Base-by-base conservation (phyloP, 2,329 filamentous ascomycete genomes). In the Penicillium hesseltinei region DNA sequence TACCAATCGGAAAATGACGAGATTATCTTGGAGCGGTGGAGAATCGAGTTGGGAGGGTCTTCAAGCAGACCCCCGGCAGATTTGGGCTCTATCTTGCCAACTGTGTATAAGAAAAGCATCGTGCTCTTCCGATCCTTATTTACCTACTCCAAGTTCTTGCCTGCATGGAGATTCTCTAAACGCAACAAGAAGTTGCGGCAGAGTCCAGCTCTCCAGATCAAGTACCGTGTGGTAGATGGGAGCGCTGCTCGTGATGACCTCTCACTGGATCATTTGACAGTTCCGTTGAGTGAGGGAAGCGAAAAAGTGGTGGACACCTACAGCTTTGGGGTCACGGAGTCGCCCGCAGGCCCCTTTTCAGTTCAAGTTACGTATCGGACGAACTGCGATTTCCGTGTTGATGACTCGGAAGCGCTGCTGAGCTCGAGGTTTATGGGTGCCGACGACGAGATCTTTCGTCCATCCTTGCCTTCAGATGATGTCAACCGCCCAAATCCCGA, bases 81-180 rank as follows among this genome's bases (percentile, higher is more conserved):
- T 58, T 73, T 86, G 51, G 80, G 75, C 52, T 80, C 84, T 46
- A 79, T 84, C 33, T 79, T 97, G 51, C 92, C 94, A 15, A 93
- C 91, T 51, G 87, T 96, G 57, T 99, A 99, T 82, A 99, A 99
- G 78, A 94, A 96, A 77, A 91, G 90, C 67, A 96, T 99, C 62
- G 89, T 97, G 64, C 86, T 97, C 66, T 97, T 97, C 76, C 85
- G 94, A 59, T 92, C 92, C 2, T 82, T 99, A 45, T 96, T 90
- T 73, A 86, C 90, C 49, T 89, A 90, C 54, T 85, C 91, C 40
- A 88, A 90, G 66, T 84, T 97, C 60, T 78, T 96, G 60, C 94
- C 94, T 2, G 87, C 89, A 25, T 96, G 89, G 87, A 95, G 88
- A 76, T 89, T 96, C 69, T 86, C 89, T 69, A 88, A 90, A 67